These are phyloP conservation scores for Cyclocybe aegerita DNA, from an alignment of 768 basidiomycete species.

Conservation along the genomic window DNA sequence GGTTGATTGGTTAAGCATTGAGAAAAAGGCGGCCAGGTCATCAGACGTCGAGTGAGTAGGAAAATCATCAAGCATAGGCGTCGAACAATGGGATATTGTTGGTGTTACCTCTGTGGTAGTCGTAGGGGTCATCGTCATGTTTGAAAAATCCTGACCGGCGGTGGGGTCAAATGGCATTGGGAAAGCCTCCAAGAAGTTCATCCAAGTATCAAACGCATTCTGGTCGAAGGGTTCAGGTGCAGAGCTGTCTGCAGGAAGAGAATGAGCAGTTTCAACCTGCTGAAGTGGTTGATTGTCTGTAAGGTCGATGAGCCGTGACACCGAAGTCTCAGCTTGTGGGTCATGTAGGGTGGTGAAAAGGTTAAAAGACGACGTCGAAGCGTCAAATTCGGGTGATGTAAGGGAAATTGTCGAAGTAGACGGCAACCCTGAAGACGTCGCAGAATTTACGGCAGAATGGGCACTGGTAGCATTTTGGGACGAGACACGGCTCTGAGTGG, in stretches of 20 bases:
- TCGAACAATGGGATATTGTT: conserved; percentile 9
- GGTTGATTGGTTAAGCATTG: no score
- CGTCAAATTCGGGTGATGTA: no score
- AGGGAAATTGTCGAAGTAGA: no score
- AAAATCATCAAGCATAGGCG: conserved; percentile 13
- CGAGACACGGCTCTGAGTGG: not conserved
- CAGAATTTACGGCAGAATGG: not conserved
- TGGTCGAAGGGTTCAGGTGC: conserved; percentile 29
- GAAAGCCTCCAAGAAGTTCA: conserved; percentile 48
- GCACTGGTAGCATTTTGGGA: not conserved
- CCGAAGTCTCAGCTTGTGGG: no score
- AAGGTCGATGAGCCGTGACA: no score
- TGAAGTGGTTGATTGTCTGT: no score
- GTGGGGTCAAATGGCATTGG: conserved; percentile 33
- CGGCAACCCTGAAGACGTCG: no score
- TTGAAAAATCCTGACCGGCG: not conserved
- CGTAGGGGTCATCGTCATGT: not conserved
- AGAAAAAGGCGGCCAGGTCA: no score
- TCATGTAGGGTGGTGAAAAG: no score
- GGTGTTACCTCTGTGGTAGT: no score
- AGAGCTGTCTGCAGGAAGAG: not conserved
- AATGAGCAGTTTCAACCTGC: no score
- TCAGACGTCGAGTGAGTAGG: not conserved
- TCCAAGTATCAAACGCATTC: conserved; percentile 47
- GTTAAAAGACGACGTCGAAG: no score